A percentile compares a stretch with the other conserved stretches of the same genome.
These are phyloP conservation scores for Lecanosticta acicola DNA, from an alignment of 2,329 filamentous ascomycete genomes.

Conservation along the genomic window DNA sequence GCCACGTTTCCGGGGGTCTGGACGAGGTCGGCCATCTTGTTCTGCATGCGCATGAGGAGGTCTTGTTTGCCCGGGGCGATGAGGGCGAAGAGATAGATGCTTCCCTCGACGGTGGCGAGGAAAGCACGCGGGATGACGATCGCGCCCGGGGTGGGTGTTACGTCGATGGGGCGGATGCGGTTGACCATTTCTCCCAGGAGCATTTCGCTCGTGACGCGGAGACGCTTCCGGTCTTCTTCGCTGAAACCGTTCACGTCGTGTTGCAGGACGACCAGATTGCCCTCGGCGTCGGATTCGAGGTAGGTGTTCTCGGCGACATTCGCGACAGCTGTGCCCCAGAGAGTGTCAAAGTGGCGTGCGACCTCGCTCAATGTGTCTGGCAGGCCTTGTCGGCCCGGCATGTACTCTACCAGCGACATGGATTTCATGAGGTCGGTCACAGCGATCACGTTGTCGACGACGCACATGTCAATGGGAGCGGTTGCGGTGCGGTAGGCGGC, in stretches of 20 bases:
- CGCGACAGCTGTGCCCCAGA: slow-evolving; percentile 75
- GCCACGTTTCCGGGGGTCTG: slow-evolving; percentile 65
- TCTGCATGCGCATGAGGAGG: slow-evolving; percentile 75
- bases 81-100: slow-evolving; percentile 81
- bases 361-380: slow-evolving; percentile 63
- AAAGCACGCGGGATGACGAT: slow-evolving; percentile 78
- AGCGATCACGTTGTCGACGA: slow-evolving; percentile 69
- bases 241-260: slow-evolving; percentile 68
- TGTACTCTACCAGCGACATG: slow-evolving; percentile 69
- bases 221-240: slow-evolving; percentile 62
- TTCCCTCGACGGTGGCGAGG: slow-evolving; percentile 83
- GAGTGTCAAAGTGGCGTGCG: slow-evolving; percentile 72
- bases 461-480: slow-evolving; percentile 72
- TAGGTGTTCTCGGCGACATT: slow-evolving; percentile 68
- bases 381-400: slow-evolving; percentile 48
- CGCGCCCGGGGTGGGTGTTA: slow-evolving; percentile 59
- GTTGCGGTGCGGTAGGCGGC: slow-evolving; percentile 77
- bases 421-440: slow-evolving; percentile 95
- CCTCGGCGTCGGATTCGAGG: slow-evolving; percentile 78
- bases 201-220: slow-evolving; percentile 75
- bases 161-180: slow-evolving; percentile 67
- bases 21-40: slow-evolving; percentile 60
- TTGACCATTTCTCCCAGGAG: slow-evolving; percentile 92
- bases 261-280: slow-evolving; percentile 77
- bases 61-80: slow-evolving; percentile 69